Evolutionary conservation across 805 yeast genomes (phyloP), one percentile per base, ranked within the genome.

Genomic region (baker's yeast (Saccharomyces cerevisiae)): DNA sequence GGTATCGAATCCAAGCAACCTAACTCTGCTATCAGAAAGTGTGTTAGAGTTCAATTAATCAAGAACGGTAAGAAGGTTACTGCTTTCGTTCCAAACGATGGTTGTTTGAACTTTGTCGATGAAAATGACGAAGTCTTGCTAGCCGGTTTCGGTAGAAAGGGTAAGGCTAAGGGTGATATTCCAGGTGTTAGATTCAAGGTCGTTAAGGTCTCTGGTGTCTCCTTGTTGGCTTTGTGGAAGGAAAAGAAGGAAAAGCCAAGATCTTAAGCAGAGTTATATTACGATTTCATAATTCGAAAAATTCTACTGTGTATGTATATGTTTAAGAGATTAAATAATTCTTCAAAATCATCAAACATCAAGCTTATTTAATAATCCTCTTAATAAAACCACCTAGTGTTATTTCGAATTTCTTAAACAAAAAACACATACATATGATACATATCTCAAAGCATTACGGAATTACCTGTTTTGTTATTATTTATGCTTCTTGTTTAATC

Each of bases 121-220:
- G 97, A 92, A 83, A 91, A 91, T 84, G 98, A 91, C 82, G 97
- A 91, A 80, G 98, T 91, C 71, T 82, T 91, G 73, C 83, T 91
- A 71, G 97, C 98, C 74, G 98, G 98, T 84, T 91, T 91, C 89
- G 98, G 98, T 88, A 89, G 97, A 83, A 91, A 96, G 87, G 98
- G 98, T 83, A 91, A 91, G 85, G 97, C 98, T 78, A 91, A 91
- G 94, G 98, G 98, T 84, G 98, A 91, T 90, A 91, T 91, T 76
- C 98, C 98, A 79, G 98, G 98, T 88, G 98, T 91, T 76, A 91
- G 98, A 87, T 91, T 91, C 89, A 91, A 91, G 87, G 98, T 91
- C 76, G 98, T 91, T 78, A 92, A 91, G 85, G 98, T 91, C 70
- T 87, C 97, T 70, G 97, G 97, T 87, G 97, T 92, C 73, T 92